phyloP scores from a whole-genome alignment of 495 filamentous ascomycete species.

The Podospora australis region DNA sequence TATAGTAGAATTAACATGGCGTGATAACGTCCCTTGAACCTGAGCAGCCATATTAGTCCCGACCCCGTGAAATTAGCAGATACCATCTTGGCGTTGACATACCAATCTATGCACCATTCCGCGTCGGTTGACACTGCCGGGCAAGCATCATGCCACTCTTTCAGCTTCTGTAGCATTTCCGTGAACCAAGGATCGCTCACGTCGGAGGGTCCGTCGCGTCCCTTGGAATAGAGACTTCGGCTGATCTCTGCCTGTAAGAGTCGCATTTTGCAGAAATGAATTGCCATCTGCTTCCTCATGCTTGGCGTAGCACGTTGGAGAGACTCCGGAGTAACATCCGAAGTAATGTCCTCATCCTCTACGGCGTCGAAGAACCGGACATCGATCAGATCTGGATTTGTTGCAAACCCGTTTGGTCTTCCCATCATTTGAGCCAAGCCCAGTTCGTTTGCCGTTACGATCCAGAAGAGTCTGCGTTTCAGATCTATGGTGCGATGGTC shows the following conservation, averaged over 20 bases:
- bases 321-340: constrained; percentile 63
- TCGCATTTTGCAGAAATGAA: constrained; percentile 91
- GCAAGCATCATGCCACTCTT: constrained; percentile 55
- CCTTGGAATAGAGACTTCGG: constrained; percentile 74
- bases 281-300: constrained; percentile 74
- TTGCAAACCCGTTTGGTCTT: constrained; percentile 74
- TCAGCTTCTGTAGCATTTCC: constrained; percentile 68
- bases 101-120: constrained; percentile 53
- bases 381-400: constrained; percentile 69
- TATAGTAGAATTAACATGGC: constrained; percentile 80
- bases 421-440: constrained; percentile 83
- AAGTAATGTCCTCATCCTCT: constrained; percentile 72
- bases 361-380: constrained; percentile 73
- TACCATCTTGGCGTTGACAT: constrained; percentile 11
- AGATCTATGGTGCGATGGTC: constrained; percentile 76
- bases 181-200: constrained; percentile 81
- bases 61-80: too few species aligned
- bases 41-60: constrained; percentile 23
- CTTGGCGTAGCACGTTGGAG: constrained; percentile 61
- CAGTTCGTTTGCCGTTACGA: constrained; percentile 75
- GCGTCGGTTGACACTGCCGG: constrained; percentile 37
- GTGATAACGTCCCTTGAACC: constrained; percentile 72
- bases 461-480: constrained; percentile 81
- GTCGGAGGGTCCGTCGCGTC: constrained; percentile 60
- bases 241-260: constrained; percentile 81